phyloP scores from a whole-genome alignment of 176 grass and related monocot genomes.

The barley (Hordeum vulgare) region MorexV3_pseudomolecules_assembly NC_058518.1:426616581-426617080 shows the following conservation, averaged over 20 bases:
- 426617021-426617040: not conserved
- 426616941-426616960: not conserved
- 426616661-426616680: not conserved
- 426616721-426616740: not conserved
- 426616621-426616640: not conserved
- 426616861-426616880: not conserved
- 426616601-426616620: not conserved
- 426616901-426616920: not conserved
- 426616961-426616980: too few species aligned
- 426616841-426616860: not conserved
- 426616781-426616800: too few species aligned
- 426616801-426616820: not conserved
- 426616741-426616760: not conserved
- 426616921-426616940: not conserved
- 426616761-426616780: not conserved
- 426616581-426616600: not conserved
- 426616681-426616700: not conserved
- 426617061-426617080: not conserved
- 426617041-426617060: not conserved
- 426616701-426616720: not conserved
- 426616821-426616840: not conserved
- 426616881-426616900: not conserved
- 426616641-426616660: not conserved
- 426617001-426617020: not conserved
- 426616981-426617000: not conserved